Evolutionary conservation across 805 yeast genomes (phyloP).

Genomic region (Metschnikowia similis): DNA sequence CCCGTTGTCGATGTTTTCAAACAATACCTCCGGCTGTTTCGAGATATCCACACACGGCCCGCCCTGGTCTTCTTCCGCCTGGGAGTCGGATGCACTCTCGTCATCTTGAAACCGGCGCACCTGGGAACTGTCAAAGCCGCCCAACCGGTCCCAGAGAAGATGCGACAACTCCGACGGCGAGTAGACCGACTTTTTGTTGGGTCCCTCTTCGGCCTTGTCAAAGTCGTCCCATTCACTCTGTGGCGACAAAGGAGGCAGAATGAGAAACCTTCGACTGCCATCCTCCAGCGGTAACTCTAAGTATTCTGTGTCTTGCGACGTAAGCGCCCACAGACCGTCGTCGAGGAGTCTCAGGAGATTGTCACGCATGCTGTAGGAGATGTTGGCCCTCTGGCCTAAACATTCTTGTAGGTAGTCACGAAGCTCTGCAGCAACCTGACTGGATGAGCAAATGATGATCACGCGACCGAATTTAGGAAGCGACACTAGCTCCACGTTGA

Average conservation of each 20-base stretch:
- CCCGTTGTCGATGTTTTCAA: slow-evolving; percentile 33
- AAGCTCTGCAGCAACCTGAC: slow-evolving; percentile 20
- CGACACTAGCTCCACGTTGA: slow-evolving; percentile 30
- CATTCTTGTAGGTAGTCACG: slow-evolving; percentile 14
- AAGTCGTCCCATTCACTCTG: slow-evolving; percentile 43
- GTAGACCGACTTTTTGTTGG: slow-evolving; percentile 30
- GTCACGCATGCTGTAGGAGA: slow-evolving; percentile 34
- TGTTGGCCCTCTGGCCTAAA: slow-evolving; percentile 13
- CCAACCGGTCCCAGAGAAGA: slow-evolving; percentile 41
- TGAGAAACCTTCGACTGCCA: slow-evolving; percentile 35
- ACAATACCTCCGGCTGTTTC: slow-evolving; percentile 33
- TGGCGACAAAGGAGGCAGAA: slow-evolving; percentile 44
- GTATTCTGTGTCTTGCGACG: slow-evolving; percentile 20
- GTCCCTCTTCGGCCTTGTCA: slow-evolving; percentile 40
- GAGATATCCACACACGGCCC: slow-evolving; percentile 19
- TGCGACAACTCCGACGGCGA: slow-evolving; percentile 40
- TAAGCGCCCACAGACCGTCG: slow-evolving; percentile 15
- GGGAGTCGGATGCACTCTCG: slow-evolving; percentile 7
- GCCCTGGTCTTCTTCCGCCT: slow-evolving; percentile 2
- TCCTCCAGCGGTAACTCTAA: slow-evolving; percentile 39
- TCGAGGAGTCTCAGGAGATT: slow-evolving; percentile 18
- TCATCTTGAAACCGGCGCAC: slow-evolving; percentile 27
- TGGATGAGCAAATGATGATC: slow-evolving; percentile 29
- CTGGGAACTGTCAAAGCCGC: slow-evolving; percentile 34
- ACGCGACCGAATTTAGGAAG: slow-evolving; percentile 32